Base-by-base conservation (phyloP, 768 basidiomycete genomes). In the Rhodotorula sphaerocarpa region DNA sequence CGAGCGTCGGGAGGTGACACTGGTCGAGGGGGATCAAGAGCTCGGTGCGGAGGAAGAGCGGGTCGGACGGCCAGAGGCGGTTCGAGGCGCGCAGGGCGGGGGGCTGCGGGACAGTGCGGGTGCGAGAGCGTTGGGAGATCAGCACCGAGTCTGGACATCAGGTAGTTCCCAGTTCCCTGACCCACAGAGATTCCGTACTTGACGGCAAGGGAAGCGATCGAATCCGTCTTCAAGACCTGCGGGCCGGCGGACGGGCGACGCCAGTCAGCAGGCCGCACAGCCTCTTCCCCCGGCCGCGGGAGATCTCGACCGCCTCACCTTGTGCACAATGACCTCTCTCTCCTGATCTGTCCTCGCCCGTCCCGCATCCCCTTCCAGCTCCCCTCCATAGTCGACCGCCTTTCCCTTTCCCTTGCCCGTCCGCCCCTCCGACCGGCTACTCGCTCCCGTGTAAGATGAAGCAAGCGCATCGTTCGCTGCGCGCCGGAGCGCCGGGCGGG, bases 41-140 rank as follows among this genome's bases (percentile, higher is more conserved):
- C 10, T 83, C 79, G 50, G 84, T 83, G 33, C 92, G 86, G 39
- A 91, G 81, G 76, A 93, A 89, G 50, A 99, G 87, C 2, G 89
- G 81, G 73, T 97, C 95, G 11, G 88, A 86, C 10, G 89, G 75
- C 95, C 95, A 99, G 12, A 99, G 79, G 67, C 91, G 88, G 75
- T 99, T 99, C 51, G 85, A 84, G 69, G 84, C 80, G 51, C 92
- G 85, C 18, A 99, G 80, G 20, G 86, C 85, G 31, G 88, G 81
- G 56, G 78, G 71, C 78, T 79, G 70, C 15, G n/a, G 16, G 18
- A n/a, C n/a, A n/a, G n/a, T n/a, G n/a, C n/a, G n/a, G n/a, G n/a
- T n/a, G n/a, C n/a, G n/a, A n/a, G n/a, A n/a, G n/a, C n/a, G n/a
- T n/a, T n/a, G n/a, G n/a, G n/a, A n/a, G n/a, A n/a, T n/a, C n/a